Evolutionary conservation across 2,329 filamentous ascomycete species (phyloP), one percentile per base, ranked within the genome.

Genomic region (Claviceps sp.): DNA sequence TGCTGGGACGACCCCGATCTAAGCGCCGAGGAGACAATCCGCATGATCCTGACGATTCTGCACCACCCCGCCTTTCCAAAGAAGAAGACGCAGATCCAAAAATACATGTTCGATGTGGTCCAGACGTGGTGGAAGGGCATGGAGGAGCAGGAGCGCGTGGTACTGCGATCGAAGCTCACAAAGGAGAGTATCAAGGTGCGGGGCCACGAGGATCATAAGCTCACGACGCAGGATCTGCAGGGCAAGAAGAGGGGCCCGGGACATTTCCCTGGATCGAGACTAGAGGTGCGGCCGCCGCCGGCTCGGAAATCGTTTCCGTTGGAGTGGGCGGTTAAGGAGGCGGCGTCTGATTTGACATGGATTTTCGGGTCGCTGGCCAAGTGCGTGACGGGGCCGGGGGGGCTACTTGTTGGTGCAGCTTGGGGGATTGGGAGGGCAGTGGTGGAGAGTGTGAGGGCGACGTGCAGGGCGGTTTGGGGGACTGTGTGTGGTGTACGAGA

Each of bases 51-150:
- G 43, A 77, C 78, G 17, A 80, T 86, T 5, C 89, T 95, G 69
- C 90, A 96, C 64, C 89, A 96, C 63, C 90, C 90, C 0, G 85
- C 84, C 2, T 72, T 87, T 40, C 80, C 88, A 9, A 78, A 91
- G 57, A 78, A 83, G 53, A 75, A 75, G 54, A 75, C 84, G 52
- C 83, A 91, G 62, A 80, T 89, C 34, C 90, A 95, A 57, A 76
- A 78, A 49, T 82, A 80, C 51, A 95, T 95, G 89, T 95, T 86
- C 66, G 75, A 81, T 36, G 83, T 83, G 0, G 87, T 95, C 1
- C 76, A 85, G 55, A 74, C 77, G 50, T 95, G 89, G 89, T 82
- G 79, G 1, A 75, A 85, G 44, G 76, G 79, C 47, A 56, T 61
- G 29, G 56, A 57, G 0, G 44, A 50, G 0, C 47, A 59, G 1